Percentiles rank a stretch among this genome's conserved stretches.
These are phyloP conservation scores for Colletotrichum cordylinicola DNA, from an alignment of 2,329 filamentous ascomycete genomes.

Conservation along the genomic window DNA sequence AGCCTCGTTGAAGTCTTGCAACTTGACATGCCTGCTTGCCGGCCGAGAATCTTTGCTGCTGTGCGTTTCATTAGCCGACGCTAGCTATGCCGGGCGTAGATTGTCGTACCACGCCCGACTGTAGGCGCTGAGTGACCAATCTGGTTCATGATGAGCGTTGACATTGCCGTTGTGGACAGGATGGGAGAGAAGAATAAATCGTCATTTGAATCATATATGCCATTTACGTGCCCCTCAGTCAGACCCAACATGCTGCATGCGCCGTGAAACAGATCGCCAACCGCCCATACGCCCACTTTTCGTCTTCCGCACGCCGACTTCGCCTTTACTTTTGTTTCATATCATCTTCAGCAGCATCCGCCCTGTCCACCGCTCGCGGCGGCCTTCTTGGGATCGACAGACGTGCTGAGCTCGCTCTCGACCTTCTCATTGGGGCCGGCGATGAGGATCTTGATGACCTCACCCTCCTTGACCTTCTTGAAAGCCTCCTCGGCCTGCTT, in stretches of 20 bases:
- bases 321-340: neutral
- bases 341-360: conserved; percentile 14
- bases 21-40: neutral
- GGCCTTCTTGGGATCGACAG: conserved; percentile 15
- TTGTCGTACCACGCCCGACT: neutral
- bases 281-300: conserved; percentile 13
- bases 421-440: conserved; percentile 68
- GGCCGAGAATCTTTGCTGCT: neutral
- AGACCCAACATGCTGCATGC: conserved; percentile 8
- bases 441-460: conserved; percentile 76
- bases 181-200: neutral
- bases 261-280: conserved; percentile 6
- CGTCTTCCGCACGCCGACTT: neutral
- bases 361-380: conserved; percentile 15
- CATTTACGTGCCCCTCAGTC: neutral
- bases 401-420: conserved; percentile 21
- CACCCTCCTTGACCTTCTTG: conserved; percentile 81
- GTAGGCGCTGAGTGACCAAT: neutral
- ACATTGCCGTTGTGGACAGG: neutral
- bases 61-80: neutral
- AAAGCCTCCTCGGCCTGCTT: conserved; percentile 86
- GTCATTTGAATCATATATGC: neutral
- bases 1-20: neutral
- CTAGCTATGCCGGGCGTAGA: neutral
- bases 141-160: neutral